These are phyloP conservation scores for Colletotrichum agaves DNA, from an alignment of 2,329 filamentous ascomycete species.

Conservation along the genomic window DNA sequence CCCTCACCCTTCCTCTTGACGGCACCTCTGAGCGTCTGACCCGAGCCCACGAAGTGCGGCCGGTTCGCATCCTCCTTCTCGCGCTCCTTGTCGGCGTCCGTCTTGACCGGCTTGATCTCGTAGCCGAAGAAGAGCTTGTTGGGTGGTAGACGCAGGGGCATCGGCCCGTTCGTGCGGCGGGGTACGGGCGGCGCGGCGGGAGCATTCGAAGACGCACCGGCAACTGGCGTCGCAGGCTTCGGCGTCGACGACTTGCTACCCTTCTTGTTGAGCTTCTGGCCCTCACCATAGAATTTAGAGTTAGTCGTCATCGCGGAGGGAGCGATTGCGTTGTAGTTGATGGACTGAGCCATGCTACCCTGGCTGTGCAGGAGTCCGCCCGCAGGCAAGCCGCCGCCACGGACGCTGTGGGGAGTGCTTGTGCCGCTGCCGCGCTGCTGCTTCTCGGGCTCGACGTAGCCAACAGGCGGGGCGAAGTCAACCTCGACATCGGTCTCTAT, in stretches of 20 bases:
- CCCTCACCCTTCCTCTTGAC: slow-evolving; percentile 76
- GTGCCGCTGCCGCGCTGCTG: slow-evolving; percentile 73
- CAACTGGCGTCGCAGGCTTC: slow-evolving; percentile 77
- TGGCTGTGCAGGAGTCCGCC: slow-evolving; percentile 84
- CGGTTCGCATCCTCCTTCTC: slow-evolving; percentile 72
- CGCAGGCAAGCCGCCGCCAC: slow-evolving; percentile 68
- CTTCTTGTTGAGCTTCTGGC: slow-evolving; percentile 90
- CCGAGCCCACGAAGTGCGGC: slow-evolving; percentile 85
- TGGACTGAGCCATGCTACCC: slow-evolving; percentile 96
- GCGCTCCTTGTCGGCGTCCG: slow-evolving; percentile 75
- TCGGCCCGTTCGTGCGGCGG: slow-evolving; percentile 77
- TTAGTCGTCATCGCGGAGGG: slow-evolving; percentile 76
- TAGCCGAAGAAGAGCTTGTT: slow-evolving; percentile 98
- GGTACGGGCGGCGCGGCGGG: slow-evolving; percentile 44
- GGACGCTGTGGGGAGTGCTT: slow-evolving; percentile 80
- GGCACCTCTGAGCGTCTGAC: slow-evolving; percentile 78
- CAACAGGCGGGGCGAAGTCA: slow-evolving; percentile 93
- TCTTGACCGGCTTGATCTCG: slow-evolving; percentile 88
- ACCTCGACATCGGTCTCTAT: slow-evolving; percentile 97
- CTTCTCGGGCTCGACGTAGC: slow-evolving; percentile 88
- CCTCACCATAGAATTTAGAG: slow-evolving; percentile 83
- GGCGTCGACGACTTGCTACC: slow-evolving; percentile 79
- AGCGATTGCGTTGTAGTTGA: slow-evolving; percentile 93
- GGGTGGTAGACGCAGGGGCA: slow-evolving; percentile 83
- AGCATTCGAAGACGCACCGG: slow-evolving; percentile 61